phyloP scores from a whole-genome alignment of 2,329 filamentous ascomycete genomes.

The Sporothrix variecibatus region DNA sequence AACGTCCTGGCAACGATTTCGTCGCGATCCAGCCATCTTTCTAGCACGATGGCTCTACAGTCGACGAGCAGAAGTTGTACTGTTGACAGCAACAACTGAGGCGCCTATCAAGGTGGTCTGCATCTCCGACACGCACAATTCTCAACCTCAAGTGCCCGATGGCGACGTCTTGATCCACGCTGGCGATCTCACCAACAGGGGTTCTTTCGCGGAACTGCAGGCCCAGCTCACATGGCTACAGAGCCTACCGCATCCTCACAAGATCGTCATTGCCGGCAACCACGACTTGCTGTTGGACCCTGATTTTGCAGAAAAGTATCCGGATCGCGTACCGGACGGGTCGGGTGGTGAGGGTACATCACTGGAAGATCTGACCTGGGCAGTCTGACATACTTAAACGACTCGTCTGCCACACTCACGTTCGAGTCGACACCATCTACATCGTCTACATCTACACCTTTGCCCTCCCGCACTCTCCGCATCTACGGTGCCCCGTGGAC shows the following conservation, averaged over 20 bases:
- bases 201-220: constrained; percentile 43
- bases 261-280: constrained; percentile 40
- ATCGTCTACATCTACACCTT: not conserved
- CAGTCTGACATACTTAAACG: constrained; percentile 31
- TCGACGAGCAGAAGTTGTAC: not conserved
- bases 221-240: constrained; percentile 41
- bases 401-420: constrained; percentile 22
- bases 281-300: constrained; percentile 30
- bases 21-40: not conserved
- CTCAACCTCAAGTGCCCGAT: constrained; percentile 36
- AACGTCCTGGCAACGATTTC: not conserved
- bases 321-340: constrained; percentile 29
- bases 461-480: constrained; percentile 19
- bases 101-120: not conserved
- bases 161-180: constrained; percentile 47
- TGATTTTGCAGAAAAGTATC: constrained; percentile 10
- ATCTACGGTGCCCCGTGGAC: constrained; percentile 35
- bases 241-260: constrained; percentile 39
- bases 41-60: not conserved
- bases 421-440: not conserved
- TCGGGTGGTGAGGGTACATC: constrained; percentile 13
- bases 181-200: constrained; percentile 44
- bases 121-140: constrained; percentile 33
- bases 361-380: constrained; percentile 32
- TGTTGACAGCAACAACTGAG: not conserved